Evolutionary conservation across 441 rosid species (phyloP), one percentile per base, ranked within the genome.

Genomic region (Gossypium davidsonii): DNA sequence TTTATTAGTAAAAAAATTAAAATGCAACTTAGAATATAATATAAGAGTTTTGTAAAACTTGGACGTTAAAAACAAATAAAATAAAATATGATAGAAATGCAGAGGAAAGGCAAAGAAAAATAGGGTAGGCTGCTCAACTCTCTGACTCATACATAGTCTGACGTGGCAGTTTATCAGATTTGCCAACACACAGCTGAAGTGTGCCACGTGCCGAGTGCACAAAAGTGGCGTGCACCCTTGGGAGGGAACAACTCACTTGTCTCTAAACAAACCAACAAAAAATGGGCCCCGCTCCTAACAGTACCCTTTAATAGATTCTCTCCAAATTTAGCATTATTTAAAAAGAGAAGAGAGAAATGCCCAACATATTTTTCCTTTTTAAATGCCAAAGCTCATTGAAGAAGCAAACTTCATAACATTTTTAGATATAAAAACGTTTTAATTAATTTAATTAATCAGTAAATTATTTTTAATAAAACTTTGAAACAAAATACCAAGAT

Each of bases 221-320:
- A 20, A 76, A 63, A 82, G 83, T 88, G 85, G 78, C 90, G 91
- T 84, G 88, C 67, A 73, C 77, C 83, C 65, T 14, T 1, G 2
- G 72, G 66, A 79, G 88, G 91, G 83, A 86, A 81, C 92, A 83
- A 77, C 42, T 21, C 61, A 74, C 52, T 73, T 86, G 93, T 86
- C 89, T 78, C 52, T 58, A 70, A 87, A 82, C 76, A 74, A 71
- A 74, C 82, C 82, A 82, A 83, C 92, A 80, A 77, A 71, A 80
- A 28, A 63, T 77, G 87, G 86, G 67, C 25, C 85, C 87, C 15
- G 2, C 12, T 20, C 14, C 53, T 26, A 69, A 57, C 78, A 73
- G 77, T 31, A 21, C 3, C 17, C 75, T 62, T 77, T 55, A 79
- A 51, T 18, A 15, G 56, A 51, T 51, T 51, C 56, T 51, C 56